Evolutionary conservation across 352 stramenopile genomes (phyloP), one percentile per base, ranked within the genome.

Genomic region (Pythium brassicae): DNA sequence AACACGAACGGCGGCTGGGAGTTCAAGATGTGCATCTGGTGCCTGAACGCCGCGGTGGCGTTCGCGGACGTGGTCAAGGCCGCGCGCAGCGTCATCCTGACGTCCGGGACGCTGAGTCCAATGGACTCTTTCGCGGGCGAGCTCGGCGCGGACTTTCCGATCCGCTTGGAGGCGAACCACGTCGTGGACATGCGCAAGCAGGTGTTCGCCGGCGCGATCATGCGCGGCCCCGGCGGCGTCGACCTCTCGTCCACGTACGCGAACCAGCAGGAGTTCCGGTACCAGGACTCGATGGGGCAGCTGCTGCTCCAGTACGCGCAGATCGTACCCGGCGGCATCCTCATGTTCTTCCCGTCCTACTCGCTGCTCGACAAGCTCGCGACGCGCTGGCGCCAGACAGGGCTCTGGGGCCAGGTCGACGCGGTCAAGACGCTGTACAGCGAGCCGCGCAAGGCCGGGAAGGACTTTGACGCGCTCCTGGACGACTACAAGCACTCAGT

Each of bases 311-410:
- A 92, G 59, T 92, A 90, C 62, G 59, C 76, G 1, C 67, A 78
- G 42, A 62, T 78, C 15, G 70, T 95, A 4, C 86, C 86, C 3
- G 84, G 85, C 8, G 86, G 86, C 4, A 68, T 95, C 19, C 69
- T 95, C 17, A 90, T 95, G 72, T 95, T 95, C 53, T 82, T 95
- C 51, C 84, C 86, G 22, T 95, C 86, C 0, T 95, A 95, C 51
- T 81, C 68, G 8, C 65, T 95, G 15, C 79, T 95, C 69, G 66
- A 84, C 32, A 89, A 91, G 57, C 68, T 94, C 10, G 51, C 59
- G 4, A 74, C 54, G 0, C 76, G 84, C 22, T 95, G 86, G 86
- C 69, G 71, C 29, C 74, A 84, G 49, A 94, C 80, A 0, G 84
- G 83, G 0, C 43, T 91, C 12, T 87, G 80, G 75, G 42, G 23